Evolutionary conservation across 257 asterid species (phyloP), one percentile per base, ranked within the genome.

Genomic region (Lycium barbarum): DNA sequence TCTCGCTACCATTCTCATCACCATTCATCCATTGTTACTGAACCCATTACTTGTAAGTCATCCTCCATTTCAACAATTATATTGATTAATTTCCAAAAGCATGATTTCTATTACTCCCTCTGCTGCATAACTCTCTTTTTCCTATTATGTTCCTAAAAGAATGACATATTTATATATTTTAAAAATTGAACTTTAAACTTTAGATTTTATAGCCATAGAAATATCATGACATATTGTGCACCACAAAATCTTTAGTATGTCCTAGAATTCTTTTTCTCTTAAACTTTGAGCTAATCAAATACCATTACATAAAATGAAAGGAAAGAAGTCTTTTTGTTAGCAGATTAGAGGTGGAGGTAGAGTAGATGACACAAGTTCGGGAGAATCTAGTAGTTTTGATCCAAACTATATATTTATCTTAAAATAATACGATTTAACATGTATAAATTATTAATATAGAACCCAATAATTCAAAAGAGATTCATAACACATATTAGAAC

Each of bases 1-100:
- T 90, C 98, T 2, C 95, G 98, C 83, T 94, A 96, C 91, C 99
- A 96, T 57, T 91, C 94, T 67, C 99, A 96, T 87, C 99, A 96
- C 89, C 99, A 96, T 86, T 91, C 99, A 57, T 96, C 99, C 86
- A 88, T 96, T 35, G 99, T 85, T 80, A 96, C 99, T 4, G 98
- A 93, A 85, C 99, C 99, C 65, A 94, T 96, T 22, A 96, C 99
- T 9, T 94, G 99, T 96, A 89, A 86, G 92, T 26, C 3, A 14
- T 58, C 17, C 10, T 17, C 36, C 76, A 13, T 12, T 36, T 5
- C 76, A 18, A 4, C 36, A 49, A 1, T 47, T 35, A 20, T 7
- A 45, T 18, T 43, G 68, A 11, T 73, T 59, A 26, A 35, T 20
- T 38, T 43, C 15, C 26, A 9, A 49, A 5, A 15, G 47, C 20